Evolutionary conservation across 345 rosid species (phyloP).

Genomic region (Dovyalis caffra): DNA sequence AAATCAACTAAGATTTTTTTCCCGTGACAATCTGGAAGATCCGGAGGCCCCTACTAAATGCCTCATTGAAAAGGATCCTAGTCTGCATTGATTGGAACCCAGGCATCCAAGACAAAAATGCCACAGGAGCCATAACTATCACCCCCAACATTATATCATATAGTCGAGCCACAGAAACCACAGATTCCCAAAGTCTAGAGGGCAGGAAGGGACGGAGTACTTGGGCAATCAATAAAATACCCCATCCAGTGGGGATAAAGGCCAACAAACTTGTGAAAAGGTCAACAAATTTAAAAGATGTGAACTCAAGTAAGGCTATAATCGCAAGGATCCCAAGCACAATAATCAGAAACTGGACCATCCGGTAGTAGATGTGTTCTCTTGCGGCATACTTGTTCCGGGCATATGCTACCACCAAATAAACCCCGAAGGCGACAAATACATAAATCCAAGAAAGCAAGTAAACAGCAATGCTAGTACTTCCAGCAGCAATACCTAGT

Average conservation of each 20-base stretch:
- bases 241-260: conserved; percentile 93
- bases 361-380: conserved; percentile 81
- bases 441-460: conserved; percentile 76
- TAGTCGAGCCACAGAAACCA: conserved; percentile 76
- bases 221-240: conserved; percentile 70
- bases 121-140: conserved; percentile 79
- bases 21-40: conserved; percentile 82
- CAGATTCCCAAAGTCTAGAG: conserved; percentile 63
- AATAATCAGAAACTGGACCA: conserved; percentile 81
- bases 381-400: conserved; percentile 64
- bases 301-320: conserved; percentile 63
- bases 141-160: conserved; percentile 79
- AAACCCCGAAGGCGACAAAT: conserved; percentile 53
- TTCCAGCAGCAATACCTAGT: conserved; percentile 52
- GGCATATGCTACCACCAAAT: conserved; percentile 57
- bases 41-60: conserved; percentile 86
- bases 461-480: conserved; percentile 69
- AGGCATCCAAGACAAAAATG: conserved; percentile 89
- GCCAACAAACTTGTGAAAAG: conserved; percentile 79
- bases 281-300: conserved; percentile 56
- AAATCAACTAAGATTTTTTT: conserved; percentile 49
- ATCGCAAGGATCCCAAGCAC: conserved; percentile 53
- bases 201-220: conserved; percentile 68
- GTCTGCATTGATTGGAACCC: conserved; percentile 96
- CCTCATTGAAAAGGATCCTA: conserved; percentile 79